Base-by-base conservation (phyloP, 2,329 filamentous ascomycete species). In the Pseudonectria foliicola region DNA sequence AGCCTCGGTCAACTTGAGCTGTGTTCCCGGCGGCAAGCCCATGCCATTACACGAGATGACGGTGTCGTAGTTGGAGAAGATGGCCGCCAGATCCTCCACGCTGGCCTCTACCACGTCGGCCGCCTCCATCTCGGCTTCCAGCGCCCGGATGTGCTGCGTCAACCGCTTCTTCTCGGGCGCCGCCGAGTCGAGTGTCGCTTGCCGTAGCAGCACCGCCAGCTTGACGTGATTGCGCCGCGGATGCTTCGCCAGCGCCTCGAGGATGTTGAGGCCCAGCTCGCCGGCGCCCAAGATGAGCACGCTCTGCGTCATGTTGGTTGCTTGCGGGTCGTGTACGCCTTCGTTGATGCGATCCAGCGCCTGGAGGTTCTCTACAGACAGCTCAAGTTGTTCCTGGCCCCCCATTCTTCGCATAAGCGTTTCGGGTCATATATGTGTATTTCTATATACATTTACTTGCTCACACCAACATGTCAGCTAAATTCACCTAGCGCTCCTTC, bases 251-350 rank as follows among this genome's bases (percentile, higher is more conserved):
- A 84, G 64, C 10, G 67, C 61, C 23, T 64, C 53, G 12, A 82
- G 59, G 38, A 83, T 62, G 12, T 71, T 64, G 4, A 63, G 59
- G 31, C 79, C 80, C 11, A 84, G 70, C 59, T 84, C 79, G 38
- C 79, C 80, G n/a, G 75, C 74, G 34, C 80, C 79, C 38, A 85
- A 60, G 33, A 84, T 63, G 32, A 83, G 74, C 37, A 82, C 38
- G 34, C 39, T 57, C 10, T 50, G 38, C 13, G 44, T 35, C 55
- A 56, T 57, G 25, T 26, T 39, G 7, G 31, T 24, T 14, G 29
- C 35, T 8, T 36, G 38, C 12, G 48, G 42, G 21, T 43, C 31
- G 39, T 53, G 42, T 25, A 53, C 45, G 34, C 45, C 39, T 28
- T 53, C 40, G 39, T 53, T 43, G 27, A 53, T 45, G 34, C 45